Conservation (phyloP, 2,329 filamentous ascomycete genomes). For the Paecilomyces sp. region DNA sequence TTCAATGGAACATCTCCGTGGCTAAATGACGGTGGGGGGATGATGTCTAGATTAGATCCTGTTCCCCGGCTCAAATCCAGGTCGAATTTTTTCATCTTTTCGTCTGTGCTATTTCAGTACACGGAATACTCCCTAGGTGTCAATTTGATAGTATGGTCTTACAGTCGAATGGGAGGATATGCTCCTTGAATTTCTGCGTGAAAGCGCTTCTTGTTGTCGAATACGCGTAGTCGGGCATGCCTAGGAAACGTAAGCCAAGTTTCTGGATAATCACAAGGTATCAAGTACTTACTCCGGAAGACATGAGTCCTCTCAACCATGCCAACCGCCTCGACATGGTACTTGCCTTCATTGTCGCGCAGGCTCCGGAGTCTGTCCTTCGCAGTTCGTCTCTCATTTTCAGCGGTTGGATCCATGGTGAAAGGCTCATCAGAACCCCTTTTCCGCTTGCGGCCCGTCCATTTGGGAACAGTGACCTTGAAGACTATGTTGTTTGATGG, state of each 20-base stretch:
- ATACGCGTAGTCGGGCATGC: conserved; percentile 80
- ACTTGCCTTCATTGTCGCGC: conserved; percentile 61
- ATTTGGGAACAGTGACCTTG: conserved; percentile 76
- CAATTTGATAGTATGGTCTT: conserved; percentile 14
- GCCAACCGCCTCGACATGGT: conserved; percentile 64
- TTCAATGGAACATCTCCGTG: conserved; percentile 67
- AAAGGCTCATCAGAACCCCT: conserved; percentile 65
- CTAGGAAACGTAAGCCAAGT: conserved; percentile 24
- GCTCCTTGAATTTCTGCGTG: conserved; percentile 62
- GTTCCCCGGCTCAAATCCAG: conserved; percentile 57
- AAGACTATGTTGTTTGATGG: conserved; percentile 77
- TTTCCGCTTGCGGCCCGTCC: conserved; percentile 81
- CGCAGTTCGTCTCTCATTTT: conserved; percentile 14
- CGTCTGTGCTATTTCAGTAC: conserved; percentile 31
- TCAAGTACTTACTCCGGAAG: conserved; percentile 58
- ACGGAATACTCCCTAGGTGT: not conserved
- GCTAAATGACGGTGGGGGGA: conserved; percentile 73
- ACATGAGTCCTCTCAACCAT: conserved; percentile 73
- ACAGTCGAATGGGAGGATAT: conserved; percentile 67
- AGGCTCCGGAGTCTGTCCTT: conserved; percentile 42
- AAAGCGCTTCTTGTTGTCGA: conserved; percentile 62
- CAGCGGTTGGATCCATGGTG: conserved; percentile 31
- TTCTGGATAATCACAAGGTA: not conserved
- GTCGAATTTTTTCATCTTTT: conserved; percentile 57
- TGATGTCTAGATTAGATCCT: conserved; percentile 58